Percentiles rank a stretch among this genome's conserved stretches.
Evolutionary conservation across 1,284 basidiomycete species (phyloP).

Genomic region (Ceratobasidium sp.): DNA sequence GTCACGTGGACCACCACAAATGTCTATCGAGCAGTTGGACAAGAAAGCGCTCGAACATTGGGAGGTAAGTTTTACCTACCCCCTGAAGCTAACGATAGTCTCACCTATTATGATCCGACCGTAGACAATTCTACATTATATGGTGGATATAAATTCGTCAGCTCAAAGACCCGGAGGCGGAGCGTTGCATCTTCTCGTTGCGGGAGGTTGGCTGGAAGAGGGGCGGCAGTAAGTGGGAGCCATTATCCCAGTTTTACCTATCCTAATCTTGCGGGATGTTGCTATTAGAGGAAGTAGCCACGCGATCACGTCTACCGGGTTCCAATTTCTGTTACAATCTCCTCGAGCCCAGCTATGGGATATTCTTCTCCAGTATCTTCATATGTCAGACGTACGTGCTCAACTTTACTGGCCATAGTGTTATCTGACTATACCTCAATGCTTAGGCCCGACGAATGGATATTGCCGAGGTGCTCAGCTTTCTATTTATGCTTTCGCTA

Average conservation of each 20-base stretch:
- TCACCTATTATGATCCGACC: conserved; percentile 1
- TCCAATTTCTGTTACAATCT: conserved; percentile 96
- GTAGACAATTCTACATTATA: conserved; percentile 97
- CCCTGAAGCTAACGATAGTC: too few relatives aligned
- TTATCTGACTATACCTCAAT: conserved; percentile 42
- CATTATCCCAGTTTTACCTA: too few relatives aligned
- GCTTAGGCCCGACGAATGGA: conserved; percentile 86
- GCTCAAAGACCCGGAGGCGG: conserved; percentile 80
- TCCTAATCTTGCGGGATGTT: background rate
- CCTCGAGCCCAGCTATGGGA: conserved; percentile 99
- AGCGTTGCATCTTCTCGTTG: conserved; percentile 85
- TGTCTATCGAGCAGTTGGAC: conserved; percentile 78
- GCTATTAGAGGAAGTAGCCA: conserved; percentile 59
- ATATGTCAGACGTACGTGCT: conserved; percentile 77
- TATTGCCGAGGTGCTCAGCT: conserved; percentile 92
- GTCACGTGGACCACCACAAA: conserved; percentile 63
- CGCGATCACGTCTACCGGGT: conserved; percentile 93
- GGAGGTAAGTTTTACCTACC: conserved; percentile 77
- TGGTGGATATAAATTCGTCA: conserved; percentile 87
- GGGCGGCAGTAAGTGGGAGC: conserved; percentile 48
- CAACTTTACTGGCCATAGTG: conserved; percentile 43
- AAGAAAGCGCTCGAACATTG: conserved; percentile 91
- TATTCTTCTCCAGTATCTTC: conserved; percentile 89
- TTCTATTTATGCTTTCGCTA: conserved; percentile 95
- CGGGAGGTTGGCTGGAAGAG: conserved; percentile 87